Base-by-base conservation (phyloP, 2,329 filamentous ascomycete genomes). In the Sarocladium kiliense region DNA sequence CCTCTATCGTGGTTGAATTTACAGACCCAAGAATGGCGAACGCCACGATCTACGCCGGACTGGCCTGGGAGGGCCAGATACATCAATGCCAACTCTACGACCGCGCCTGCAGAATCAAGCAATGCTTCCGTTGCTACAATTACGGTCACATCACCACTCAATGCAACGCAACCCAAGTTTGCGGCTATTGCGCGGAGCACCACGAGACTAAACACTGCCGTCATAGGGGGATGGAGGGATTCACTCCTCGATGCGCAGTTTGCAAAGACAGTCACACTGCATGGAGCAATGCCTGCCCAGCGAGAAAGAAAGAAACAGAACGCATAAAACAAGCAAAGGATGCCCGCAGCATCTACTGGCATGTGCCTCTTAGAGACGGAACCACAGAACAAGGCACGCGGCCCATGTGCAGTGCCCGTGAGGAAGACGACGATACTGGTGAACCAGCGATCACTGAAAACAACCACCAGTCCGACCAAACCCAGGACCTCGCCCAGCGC, bases 271-370 rank as follows among this genome's bases (percentile, higher is more conserved):
- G 47, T 56, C 58, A 65, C 47, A 62, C 60, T 34, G 61, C 58
- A 59, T 63, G 56, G 61, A 65, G 60, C 56, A 64, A 63, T 54
- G 58, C 60, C 58, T 64, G 61, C 58, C 61, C 54, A 57, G 61
- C 58, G 49, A 63, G 58, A 41, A 56, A 56, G 56, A 64, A 61
- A 45, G 62, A 64, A 56, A 54, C 62, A 54, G 45, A 55, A 50
- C 59, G 58, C 57, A 58, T n/a, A n/a, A n/a, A n/a, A n/a, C n/a
- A n/a, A n/a, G n/a, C n/a, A n/a, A n/a, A n/a, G n/a, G n/a, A n/a
- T n/a, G n/a, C n/a, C n/a, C n/a, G n/a, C n/a, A n/a, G n/a, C n/a
- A n/a, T n/a, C n/a, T n/a, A n/a, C n/a, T n/a, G n/a, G n/a, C n/a
- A n/a, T n/a, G n/a, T n/a, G n/a, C n/a, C n/a, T n/a, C n/a, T n/a